Base-by-base conservation (phyloP, 2,329 filamentous ascomycete genomes). In the Epicoccum sorghinum region DNA sequence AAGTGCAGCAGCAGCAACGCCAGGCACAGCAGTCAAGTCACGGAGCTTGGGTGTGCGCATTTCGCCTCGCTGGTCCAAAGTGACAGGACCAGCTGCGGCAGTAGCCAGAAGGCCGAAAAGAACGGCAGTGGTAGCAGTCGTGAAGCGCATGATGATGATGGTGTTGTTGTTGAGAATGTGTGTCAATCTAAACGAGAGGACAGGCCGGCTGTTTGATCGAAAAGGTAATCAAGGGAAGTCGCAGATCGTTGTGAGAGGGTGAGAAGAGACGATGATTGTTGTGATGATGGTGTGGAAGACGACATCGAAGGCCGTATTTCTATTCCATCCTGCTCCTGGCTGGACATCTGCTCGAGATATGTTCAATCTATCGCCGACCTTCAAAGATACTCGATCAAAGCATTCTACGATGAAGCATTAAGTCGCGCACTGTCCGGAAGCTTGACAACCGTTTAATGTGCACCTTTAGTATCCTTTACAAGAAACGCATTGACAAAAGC, bases 31-130 rank as follows among this genome's bases (percentile, higher is more conserved):
- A 10, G 35, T 54, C 40, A 48, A 14, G 40, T 40, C 33, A 35
- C 35, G 45, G 32, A 29, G 23, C 8, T 33, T 36, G 3, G 45
- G 35, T 9, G 35, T 40, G 29, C 27, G 33, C 25, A 45, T n/a
- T 24, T 54, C 45, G 27, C 9, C 39, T 33, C 40, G 45, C 14
- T 35, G 40, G 24, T 45, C n/a, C 12, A 54, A 6, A 40, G 52
- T 12, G 13, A 47, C 30, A 38, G 42, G 46, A n/a, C 29, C 42
- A 33, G 52, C 52, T 24, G 41, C 13, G 14, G 32, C 32, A 12
- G 47, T 37, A 13, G 46, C 25, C 6, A 50, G 14, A 22, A 55
- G 37, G 6, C 41, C 25, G 42, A 50, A 29, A 13, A 38, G 37
- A 14, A 50, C 23, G 22, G 47, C 39, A 18, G 45, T 30, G 30